Evolutionary conservation across 805 yeast genomes (phyloP).

Genomic region (Metschnikowia aberdeeniae): DNA sequence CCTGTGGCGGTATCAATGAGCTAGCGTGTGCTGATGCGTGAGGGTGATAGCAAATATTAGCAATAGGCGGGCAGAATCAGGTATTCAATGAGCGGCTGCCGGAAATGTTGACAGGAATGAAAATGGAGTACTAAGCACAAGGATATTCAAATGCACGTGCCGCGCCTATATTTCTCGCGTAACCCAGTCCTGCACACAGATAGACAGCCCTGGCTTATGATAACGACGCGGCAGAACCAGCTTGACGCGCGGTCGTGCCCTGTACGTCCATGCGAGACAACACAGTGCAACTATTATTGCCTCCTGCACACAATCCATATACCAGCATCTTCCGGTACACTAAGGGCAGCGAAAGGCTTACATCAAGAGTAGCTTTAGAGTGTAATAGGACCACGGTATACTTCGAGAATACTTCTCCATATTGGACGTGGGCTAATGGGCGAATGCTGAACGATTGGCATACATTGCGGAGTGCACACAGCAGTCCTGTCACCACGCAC

Average conservation of each 20-base stretch:
- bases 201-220: not conserved
- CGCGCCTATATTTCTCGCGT: slow-evolving; percentile 3
- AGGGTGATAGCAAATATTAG: too few species aligned
- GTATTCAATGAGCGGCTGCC: not conserved
- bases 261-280: not conserved
- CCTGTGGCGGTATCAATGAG: too few species aligned
- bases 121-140: not conserved
- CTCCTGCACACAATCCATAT: too few species aligned
- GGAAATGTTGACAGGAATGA: not conserved
- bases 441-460: too few species aligned
- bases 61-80: not conserved
- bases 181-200: not conserved
- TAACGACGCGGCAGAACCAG: not conserved
- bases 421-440: too few species aligned
- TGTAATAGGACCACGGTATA: too few species aligned
- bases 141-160: not conserved
- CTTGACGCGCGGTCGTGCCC: not conserved
- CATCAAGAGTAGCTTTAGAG: too few species aligned
- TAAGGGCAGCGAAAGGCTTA: too few species aligned
- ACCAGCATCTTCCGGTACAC: too few species aligned
- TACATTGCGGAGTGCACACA: not conserved
- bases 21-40: too few species aligned
- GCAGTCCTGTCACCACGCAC: not conserved
- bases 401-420: too few species aligned
- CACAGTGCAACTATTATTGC: not conserved